These are phyloP conservation scores for Calonectria pseudoturangicola DNA, from an alignment of 2,329 filamentous ascomycete genomes.

Conservation along the genomic window DNA sequence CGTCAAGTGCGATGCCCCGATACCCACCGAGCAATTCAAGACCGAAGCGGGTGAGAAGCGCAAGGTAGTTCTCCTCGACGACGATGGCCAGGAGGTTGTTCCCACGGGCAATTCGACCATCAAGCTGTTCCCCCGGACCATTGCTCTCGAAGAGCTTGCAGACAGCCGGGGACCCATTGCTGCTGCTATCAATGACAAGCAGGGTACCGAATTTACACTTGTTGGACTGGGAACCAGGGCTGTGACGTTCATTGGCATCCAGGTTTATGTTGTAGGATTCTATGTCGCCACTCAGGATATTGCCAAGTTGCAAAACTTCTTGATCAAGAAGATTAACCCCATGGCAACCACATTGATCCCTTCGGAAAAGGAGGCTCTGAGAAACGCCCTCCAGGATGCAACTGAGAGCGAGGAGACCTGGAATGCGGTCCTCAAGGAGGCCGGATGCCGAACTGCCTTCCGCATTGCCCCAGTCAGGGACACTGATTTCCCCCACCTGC, in stretches of 20 bases:
- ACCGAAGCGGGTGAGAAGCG: constrained; percentile 70
- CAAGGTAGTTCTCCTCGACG: constrained; percentile 78
- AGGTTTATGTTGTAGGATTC: constrained; percentile 95
- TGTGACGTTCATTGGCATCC: constrained; percentile 91
- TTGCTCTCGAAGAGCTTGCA: constrained; percentile 73
- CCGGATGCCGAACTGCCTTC: constrained; percentile 84
- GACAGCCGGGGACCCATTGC: constrained; percentile 59
- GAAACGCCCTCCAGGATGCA: constrained; percentile 81
- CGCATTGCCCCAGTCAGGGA: constrained; percentile 93
- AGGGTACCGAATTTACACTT: constrained; percentile 85
- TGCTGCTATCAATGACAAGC: constrained; percentile 61
- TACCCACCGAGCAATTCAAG: constrained; percentile 68
- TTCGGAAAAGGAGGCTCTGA: constrained; percentile 85
- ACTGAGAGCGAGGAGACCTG: constrained; percentile 82
- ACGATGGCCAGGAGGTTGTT: constrained; percentile 83
- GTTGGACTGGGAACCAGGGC: constrained; percentile 91
- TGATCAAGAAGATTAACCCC: constrained; percentile 85
- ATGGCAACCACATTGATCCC: constrained; percentile 89
- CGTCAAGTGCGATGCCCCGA: constrained; percentile 62
- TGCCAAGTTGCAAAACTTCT: constrained; percentile 83
- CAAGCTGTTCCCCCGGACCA: constrained; percentile 84
- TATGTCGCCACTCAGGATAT: constrained; percentile 93
- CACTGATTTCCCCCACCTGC: constrained; percentile 94
- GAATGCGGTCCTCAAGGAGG: constrained; percentile 80
- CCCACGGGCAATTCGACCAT: constrained; percentile 88